Conservation (phyloP, 2,329 filamentous ascomycete species). For the Orbilia ellipsospora region DNA sequence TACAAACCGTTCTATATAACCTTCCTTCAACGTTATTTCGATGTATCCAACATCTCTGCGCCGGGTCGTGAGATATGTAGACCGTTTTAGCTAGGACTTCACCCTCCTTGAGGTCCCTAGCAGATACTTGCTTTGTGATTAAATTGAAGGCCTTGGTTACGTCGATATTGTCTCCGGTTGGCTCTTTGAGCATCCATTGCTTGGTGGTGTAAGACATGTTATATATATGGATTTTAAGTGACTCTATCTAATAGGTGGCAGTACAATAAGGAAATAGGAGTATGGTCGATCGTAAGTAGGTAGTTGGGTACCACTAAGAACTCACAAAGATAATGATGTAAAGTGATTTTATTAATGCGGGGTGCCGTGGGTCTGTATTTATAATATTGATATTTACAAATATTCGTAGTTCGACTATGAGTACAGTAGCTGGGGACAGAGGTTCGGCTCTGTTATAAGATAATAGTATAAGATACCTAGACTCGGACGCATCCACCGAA, state of each 20-base stretch:
- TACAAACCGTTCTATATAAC: slow-evolving; percentile 29
- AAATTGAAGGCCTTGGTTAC: slow-evolving; percentile 33
- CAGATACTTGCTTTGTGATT: not conserved
- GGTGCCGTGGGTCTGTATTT: too few relatives aligned
- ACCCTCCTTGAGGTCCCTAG: slow-evolving; percentile 33
- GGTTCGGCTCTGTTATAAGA: too few relatives aligned
- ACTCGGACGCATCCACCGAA: too few relatives aligned
- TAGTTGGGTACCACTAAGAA: not conserved
- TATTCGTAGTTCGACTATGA: too few relatives aligned
- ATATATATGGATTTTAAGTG: not conserved
- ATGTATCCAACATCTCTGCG: slow-evolving; percentile 47
- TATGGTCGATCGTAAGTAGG: not conserved
- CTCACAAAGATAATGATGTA: too few relatives aligned
- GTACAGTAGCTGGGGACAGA: too few relatives aligned
- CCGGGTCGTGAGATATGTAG: slow-evolving; percentile 53
- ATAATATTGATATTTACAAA: too few relatives aligned
- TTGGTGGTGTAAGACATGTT: slow-evolving; percentile 17
- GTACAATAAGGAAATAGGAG: not conserved
- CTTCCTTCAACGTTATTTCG: slow-evolving; percentile 30
- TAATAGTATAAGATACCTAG: too few relatives aligned
- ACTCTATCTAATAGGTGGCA: not conserved
- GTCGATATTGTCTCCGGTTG: slow-evolving; percentile 20
- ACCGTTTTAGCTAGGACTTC: slow-evolving; percentile 36
- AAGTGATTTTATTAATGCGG: too few relatives aligned
- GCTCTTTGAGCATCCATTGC: slow-evolving; percentile 52